Base-by-base conservation (phyloP, 371 early-diverging fungal species). In the Mortierella sp. region DNA sequence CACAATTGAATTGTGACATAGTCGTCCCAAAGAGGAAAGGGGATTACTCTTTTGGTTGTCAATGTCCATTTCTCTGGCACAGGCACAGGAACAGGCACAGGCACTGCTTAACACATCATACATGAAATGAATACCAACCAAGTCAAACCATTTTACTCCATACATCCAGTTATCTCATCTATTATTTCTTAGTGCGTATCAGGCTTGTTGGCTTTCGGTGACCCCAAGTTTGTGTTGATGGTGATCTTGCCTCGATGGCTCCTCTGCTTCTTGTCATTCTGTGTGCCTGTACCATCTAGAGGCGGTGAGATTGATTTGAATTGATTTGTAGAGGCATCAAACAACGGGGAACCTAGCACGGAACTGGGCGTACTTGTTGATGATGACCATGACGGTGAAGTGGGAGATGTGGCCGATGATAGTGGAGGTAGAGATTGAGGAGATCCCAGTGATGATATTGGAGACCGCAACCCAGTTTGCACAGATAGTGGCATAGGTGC, bases 271-370 rank as follows among this genome's bases (percentile, higher is more conserved):
- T 11, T 47, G 40, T 53, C 57, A 36, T 7, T 32, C 0, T 58
- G 40, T 47, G 33, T 41, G 1, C 22, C 22, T 19, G 38, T 47
- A 40, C 45, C 68, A 6, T 69, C 75, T 22, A 75, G 57, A 21
- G 75, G 70, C 11, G 76, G 70, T 2, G 70, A 70, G 15, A 76
- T 67, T 28, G 76, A 69, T 28, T 70, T 65, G 58, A 76, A 50
- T 36, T 70, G 76, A 15, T 65, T 58, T 1, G 53, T 16, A 1
- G 74, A 41, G 9, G n/a, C 59, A 9, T 52, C 47, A 28, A 59
- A 24, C 3, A 32, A 38, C 16, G 65, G 77, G 1, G 77, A 77
- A 47, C 33, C 33, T 38, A 73, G 9, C 10, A 62, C 48, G 0
- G 77, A 67, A 21, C 62, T 65, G 50, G 65, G 58, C 5, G 66